Percentiles rank a stretch among this genome's conserved stretches.
Evolutionary conservation across 768 basidiomycete genomes (phyloP).

Genomic region (Mycena metata): DNA sequence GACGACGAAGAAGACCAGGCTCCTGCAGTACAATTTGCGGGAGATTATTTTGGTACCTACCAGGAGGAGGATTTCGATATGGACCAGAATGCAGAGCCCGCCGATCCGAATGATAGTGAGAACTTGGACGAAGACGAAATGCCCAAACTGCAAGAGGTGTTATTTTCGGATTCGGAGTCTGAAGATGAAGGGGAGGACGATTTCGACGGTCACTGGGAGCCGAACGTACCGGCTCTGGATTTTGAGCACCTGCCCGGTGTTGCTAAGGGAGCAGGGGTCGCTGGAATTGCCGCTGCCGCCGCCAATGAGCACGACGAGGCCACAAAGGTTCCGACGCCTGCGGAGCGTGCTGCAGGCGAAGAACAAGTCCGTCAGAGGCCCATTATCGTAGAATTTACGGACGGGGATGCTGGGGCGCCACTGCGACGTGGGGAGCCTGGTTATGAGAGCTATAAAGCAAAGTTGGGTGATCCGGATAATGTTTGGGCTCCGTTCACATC

Average conservation of each 20-base stretch:
- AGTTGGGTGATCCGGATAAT: slow-evolving; percentile 7
- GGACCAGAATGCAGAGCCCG: slow-evolving; percentile 8
- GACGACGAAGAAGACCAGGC: slow-evolving; percentile 6
- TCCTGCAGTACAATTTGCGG: not conserved
- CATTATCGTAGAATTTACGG: slow-evolving; percentile 11
- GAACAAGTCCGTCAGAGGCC: slow-evolving; percentile 1
- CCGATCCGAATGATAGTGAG: slow-evolving; percentile 1
- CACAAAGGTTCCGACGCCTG: not conserved
- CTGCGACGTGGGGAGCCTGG: slow-evolving; percentile 5
- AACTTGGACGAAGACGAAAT: not conserved
- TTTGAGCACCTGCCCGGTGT: no score
- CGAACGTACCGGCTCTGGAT: not conserved
- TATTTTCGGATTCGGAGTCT: not conserved
- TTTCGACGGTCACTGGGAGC: slow-evolving; percentile 3
- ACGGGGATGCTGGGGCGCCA: slow-evolving; percentile 9
- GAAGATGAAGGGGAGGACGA: slow-evolving; percentile 3
- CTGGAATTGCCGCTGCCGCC: no score
- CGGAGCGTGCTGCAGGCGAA: not conserved
- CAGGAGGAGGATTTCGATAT: slow-evolving; percentile 22
- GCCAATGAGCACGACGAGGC: not conserved
- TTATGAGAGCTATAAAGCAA: slow-evolving; percentile 8
- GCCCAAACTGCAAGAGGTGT: not conserved
- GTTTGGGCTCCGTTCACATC: slow-evolving; percentile 42
- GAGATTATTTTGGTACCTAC: slow-evolving; percentile 14
- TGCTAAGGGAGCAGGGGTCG: no score